phyloP scores from a whole-genome alignment of 345 rosid genomes.

The Citrus reticulata region DNA sequence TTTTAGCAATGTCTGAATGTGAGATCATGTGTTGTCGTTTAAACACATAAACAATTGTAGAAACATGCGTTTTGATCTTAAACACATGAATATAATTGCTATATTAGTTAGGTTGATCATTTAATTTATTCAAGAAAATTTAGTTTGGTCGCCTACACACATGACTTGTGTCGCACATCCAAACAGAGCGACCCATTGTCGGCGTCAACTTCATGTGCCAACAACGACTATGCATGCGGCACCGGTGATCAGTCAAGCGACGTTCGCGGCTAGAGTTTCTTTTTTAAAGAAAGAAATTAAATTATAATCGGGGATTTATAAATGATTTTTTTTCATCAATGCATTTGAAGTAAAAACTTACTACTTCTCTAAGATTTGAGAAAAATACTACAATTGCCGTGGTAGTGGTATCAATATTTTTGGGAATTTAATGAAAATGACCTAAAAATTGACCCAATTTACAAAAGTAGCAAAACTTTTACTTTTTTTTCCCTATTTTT shows the following conservation, averaged over 20 bases:
- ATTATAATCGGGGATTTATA: neutral
- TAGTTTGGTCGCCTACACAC: neutral
- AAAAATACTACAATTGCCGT: no score
- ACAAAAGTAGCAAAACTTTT: no score
- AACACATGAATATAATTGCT: neutral
- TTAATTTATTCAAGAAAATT: neutral
- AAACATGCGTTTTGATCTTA: neutral
- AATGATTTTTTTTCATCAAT: no score
- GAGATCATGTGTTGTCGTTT: neutral
- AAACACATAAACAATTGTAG: neutral
- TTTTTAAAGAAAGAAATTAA: no score
- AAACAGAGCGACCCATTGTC: neutral
- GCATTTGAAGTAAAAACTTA: no score
- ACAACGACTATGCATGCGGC: neutral
- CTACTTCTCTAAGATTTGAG: no score
- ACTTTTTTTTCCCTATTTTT: no score
- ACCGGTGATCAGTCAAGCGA: neutral
- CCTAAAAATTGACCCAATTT: no score
- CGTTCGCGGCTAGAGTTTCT: neutral
- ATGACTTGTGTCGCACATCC: neutral
- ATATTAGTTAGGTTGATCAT: neutral
- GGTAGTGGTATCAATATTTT: no score
- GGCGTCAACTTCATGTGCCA: conserved; percentile 1
- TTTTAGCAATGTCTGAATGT: neutral
- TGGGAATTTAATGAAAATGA: no score